Evolutionary conservation across 2,329 filamentous ascomycete species (phyloP), one percentile per base, ranked within the genome.

Genomic region (Grosmannia penicillata): DNA sequence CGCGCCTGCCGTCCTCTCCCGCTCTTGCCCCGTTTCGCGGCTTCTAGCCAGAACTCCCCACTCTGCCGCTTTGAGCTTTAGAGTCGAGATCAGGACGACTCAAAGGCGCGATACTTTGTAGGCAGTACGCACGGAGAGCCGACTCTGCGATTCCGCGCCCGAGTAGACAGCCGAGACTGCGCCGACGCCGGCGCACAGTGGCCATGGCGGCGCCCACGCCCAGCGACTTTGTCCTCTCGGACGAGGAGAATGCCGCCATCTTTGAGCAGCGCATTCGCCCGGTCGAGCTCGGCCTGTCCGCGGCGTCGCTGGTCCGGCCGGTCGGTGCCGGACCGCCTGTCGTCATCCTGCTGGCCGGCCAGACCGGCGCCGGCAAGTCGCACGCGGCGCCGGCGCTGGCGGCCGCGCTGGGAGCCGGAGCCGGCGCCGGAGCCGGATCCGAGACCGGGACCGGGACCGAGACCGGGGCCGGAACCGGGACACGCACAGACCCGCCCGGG

Each of bases 361-460:
- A 49, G 46, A 67, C 64, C 6, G 64, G 65, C 48, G 61, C 65
- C 13, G 64, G 65, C 37, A 68, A 68, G 43, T 66, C 63, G 14
- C 56, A 57, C 39, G 54, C 61, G 2, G 58, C 62, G 10, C 62
- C 61, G 3, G 46, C 50, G 25, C 49, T 67, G 36, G 50, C 55
- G 15, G 34, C 43, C 4, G 56, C 58, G 33, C 47, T 66, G 21
- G 23, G 31, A 15, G n/a, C n/a, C n/a, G n/a, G n/a, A n/a, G n/a
- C n/a, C n/a, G n/a, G n/a, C n/a, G n/a, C n/a, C n/a, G n/a, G n/a
- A n/a, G n/a, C n/a, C n/a, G n/a, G n/a, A n/a, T n/a, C n/a, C n/a
- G n/a, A n/a, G n/a, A n/a, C n/a, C n/a, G n/a, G n/a, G n/a, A n/a
- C n/a, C n/a, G n/a, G n/a, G n/a, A n/a, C n/a, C 23, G 37, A 13